Evolutionary conservation across 2,329 filamentous ascomycete genomes (phyloP).

Genomic region (Xenoacremonium recifei): DNA sequence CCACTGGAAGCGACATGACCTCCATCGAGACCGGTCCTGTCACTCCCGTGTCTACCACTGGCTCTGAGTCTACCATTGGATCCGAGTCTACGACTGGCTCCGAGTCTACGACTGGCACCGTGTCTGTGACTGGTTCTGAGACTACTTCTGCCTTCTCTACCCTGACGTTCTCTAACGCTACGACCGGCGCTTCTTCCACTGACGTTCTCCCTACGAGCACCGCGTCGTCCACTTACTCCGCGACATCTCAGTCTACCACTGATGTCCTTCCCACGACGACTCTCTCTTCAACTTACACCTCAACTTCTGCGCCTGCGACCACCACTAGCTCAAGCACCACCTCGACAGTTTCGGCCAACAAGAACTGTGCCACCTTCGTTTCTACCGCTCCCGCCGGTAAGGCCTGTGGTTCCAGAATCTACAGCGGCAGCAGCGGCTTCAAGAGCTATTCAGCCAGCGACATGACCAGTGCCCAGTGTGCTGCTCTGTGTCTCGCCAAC

Average conservation of each 20-base stretch:
- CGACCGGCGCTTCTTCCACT: not conserved
- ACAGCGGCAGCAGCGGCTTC: constrained; percentile 16
- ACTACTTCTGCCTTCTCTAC: not conserved
- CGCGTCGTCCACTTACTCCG: not conserved
- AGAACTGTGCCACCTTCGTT: constrained; percentile 14
- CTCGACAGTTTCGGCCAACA: constrained; percentile 2
- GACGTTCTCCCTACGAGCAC: not conserved
- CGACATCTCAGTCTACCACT: constrained; percentile 1
- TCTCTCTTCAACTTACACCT: not conserved
- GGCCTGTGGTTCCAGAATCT: constrained; percentile 16
- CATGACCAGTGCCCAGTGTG: constrained; percentile 17
- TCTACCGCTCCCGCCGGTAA: constrained; percentile 8
- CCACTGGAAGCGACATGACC: no score
- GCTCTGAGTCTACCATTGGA: not conserved
- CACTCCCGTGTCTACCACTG: not conserved
- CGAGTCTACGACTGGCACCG: not conserved
- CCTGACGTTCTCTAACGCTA: not conserved
- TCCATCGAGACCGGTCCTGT: not conserved
- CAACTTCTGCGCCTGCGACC: not conserved
- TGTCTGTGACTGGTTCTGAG: not conserved
- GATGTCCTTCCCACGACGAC: not conserved
- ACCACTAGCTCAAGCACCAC: not conserved
- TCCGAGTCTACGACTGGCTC: not conserved
- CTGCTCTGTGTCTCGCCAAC: constrained; percentile 15
- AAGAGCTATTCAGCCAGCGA: constrained; percentile 11